Evolutionary conservation across 2,329 filamentous ascomycete species (phyloP), one percentile per base, ranked within the genome.

Genomic region (Endoconidiophora laricicola): DNA sequence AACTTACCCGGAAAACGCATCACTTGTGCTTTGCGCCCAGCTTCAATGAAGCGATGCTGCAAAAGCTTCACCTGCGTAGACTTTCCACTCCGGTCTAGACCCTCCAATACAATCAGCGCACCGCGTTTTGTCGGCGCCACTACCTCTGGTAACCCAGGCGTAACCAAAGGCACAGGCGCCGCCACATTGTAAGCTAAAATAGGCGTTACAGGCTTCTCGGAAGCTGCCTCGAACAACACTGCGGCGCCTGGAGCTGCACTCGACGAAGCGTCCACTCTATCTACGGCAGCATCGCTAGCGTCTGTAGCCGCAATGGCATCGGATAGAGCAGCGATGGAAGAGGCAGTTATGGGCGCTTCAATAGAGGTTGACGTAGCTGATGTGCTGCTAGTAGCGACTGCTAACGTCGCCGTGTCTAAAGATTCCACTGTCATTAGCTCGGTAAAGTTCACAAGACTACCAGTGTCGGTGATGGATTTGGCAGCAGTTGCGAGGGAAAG

Each of bases 41-140:
- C 63, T 57, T 70, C 68, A 5, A 69, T 62, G 52, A 76, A 69
- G 20, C 68, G 61, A 63, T 74, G 64, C 63, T 74, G 71, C 46
- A 95, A 69, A 43, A 78, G 66, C 58, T 80, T 74, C 57, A 86
- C 88, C 72, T 94, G 88, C 33, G 87, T 94, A 20, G 86, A 90
- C 72, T 95, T 95, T 50, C 88, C 88, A 41, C 87, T 86, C 56
- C 86, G 78, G 60, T 95, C 88, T 54, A 95, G 71, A 2, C 88
- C 88, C 67, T 95, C 88, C 50, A 94, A 77, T 3, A 90, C 83
- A 48, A 94, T 76, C 29, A 95, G 74, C 10, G 80, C 78, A 44
- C 87, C 87, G 44, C 81, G 73, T 47, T 45, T 43, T 33, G 7
- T 12, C 1, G 33, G 36, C 45, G 41, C 23, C 26, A 44, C 49